Evolutionary conservation across 805 yeast genomes (phyloP).

Genomic region (Cyberlindnera maclurae): DNA sequence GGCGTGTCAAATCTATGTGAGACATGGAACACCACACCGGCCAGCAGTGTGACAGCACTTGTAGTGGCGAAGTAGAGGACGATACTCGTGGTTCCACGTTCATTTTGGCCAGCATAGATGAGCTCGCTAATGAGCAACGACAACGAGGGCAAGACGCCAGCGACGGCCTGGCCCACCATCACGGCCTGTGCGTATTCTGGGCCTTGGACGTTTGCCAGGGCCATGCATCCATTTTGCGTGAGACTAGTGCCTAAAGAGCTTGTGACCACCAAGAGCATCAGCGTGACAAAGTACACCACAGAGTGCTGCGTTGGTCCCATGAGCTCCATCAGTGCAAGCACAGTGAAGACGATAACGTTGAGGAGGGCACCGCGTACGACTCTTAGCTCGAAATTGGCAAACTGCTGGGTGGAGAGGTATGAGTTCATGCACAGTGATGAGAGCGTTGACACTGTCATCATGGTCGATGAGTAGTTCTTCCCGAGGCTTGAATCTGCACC

Average conservation of each 20-base stretch:
- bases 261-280: constrained; percentile 56
- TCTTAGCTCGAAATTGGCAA: constrained; percentile 48
- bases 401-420: constrained; percentile 59
- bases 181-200: constrained; percentile 78
- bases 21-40: constrained; percentile 34
- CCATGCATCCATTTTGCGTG: constrained; percentile 88
- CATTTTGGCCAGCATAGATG: constrained; percentile 15
- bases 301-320: constrained; percentile 15
- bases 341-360: constrained; percentile 49
- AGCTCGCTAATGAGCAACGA: constrained; percentile 53
- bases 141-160: constrained; percentile 87
- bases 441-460: constrained; percentile 82
- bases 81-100: constrained; percentile 17
- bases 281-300: constrained; percentile 32
- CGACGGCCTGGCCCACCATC: constrained; percentile 91
- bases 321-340: constrained; percentile 18
- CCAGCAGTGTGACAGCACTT: constrained; percentile 35
- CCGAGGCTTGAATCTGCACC: constrained; percentile 42
- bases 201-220: constrained; percentile 72
- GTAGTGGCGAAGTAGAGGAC: constrained; percentile 44
- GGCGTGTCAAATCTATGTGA: constrained; percentile 21
- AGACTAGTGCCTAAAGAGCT: constrained; percentile 73
- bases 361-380: constrained; percentile 53
- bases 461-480: constrained; percentile 63
- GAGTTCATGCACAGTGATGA: constrained; percentile 54